These are phyloP conservation scores for Cystobasidium slooffiae DNA, from an alignment of 1,284 basidiomycete genomes.

Conservation along the genomic window DNA sequence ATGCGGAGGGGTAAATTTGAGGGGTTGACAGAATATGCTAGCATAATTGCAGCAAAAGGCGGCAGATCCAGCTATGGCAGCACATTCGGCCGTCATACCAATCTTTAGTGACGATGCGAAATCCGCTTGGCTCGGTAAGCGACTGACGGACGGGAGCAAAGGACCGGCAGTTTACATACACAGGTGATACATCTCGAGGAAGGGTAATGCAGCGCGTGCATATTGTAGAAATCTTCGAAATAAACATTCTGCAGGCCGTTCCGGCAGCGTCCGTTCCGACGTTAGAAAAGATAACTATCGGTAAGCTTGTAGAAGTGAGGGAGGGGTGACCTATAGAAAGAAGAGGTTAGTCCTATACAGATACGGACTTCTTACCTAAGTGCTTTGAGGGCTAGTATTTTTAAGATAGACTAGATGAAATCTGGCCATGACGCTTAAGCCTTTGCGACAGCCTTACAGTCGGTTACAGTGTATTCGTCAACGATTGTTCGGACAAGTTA, in stretches of 20 bases:
- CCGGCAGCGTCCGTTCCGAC: conserved; percentile 24
- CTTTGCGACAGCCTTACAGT: conserved; percentile 17
- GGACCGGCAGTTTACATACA: too few species aligned
- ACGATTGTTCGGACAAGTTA: conserved; percentile 19
- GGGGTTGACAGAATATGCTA: conserved; percentile 8
- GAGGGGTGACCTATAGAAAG: conserved; percentile 19
- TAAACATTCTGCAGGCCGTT: conserved; percentile 18
- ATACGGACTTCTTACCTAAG: conserved; percentile 7
- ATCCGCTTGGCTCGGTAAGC: too few species aligned
- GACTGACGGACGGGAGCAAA: too few species aligned
- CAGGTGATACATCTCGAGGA: too few species aligned
- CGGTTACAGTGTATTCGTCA: conserved; percentile 17
- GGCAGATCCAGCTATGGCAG: conserved; percentile 7
- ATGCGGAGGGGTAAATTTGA: neutral
- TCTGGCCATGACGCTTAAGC: conserved; percentile 18
- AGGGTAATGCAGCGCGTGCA: conserved; percentile 8
- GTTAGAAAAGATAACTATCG: conserved; percentile 14
- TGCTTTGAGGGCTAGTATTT: conserved; percentile 11
- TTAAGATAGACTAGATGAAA: conserved; percentile 18
- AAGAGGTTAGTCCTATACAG: conserved; percentile 25
- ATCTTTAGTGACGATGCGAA: too few species aligned
- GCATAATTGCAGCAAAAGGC: conserved; percentile 5
- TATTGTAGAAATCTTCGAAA: conserved; percentile 21
- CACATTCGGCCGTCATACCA: conserved; percentile 13
- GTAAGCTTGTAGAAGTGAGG: conserved; percentile 22